Base-by-base conservation (phyloP, 306 rosid genomes). In the Fragaria ananassa region DNA sequence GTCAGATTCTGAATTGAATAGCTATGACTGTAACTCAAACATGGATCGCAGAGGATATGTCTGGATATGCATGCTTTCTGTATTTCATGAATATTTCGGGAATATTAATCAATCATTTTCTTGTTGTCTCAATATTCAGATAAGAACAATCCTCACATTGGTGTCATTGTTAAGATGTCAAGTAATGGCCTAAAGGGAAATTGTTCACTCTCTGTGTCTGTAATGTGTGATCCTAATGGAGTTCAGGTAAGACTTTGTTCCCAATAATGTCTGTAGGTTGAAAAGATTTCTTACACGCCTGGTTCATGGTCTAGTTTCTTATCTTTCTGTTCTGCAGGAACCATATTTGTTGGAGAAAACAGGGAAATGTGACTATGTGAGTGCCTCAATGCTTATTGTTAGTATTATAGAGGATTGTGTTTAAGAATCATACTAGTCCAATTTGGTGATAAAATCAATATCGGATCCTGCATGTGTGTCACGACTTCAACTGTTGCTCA, bases 141-240 rank as follows among this genome's bases (percentile, higher is more conserved):
- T 85, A 82, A 86, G 82, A 84, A 83, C 75, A 90, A 84, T 81
- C 98, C 97, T 46, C 88, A 83, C 23, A 37, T 23, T 17, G 98
- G 98, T 84, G 91, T 92, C 68, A 71, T 74, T 75, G 91, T 95
- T 79, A 95, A 87, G 82, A 92, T 90, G 97, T 92, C 93, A 65
- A 87, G 76, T 74, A 76, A 23, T 56, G 81, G 82, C 76, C 77
- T 72, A 19, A 80, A 88, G 84, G 50, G 53, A 87, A 90, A 87
- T 64, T 95, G 98, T 85, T 95, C 98, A 0, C 90, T 95, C 54
- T 87, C 97, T 8, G 98, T 95, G 62, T 90, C 97, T 62, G 88
- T 95, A 66, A 81, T 89, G 63, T 95, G 98, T 80, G 70, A 88
- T 84, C 79, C 72, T 73, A 80, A 84, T 66, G 93, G 90, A 62